phyloP scores from a whole-genome alignment of 2,329 filamentous ascomycete species.

The Colletotrichum sp. region DNA sequence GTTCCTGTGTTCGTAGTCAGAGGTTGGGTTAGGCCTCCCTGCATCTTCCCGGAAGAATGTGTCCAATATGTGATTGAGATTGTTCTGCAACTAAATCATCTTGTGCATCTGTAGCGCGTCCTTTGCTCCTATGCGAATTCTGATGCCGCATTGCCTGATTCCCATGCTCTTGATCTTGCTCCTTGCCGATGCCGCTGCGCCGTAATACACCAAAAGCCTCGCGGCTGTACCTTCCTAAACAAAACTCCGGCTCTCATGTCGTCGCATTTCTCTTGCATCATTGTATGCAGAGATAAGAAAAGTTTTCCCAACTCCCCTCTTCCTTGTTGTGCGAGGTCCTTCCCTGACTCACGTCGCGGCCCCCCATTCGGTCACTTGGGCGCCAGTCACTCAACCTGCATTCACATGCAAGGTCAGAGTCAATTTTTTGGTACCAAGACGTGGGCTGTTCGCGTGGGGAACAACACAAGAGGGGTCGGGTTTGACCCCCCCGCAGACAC shows the following conservation, averaged over 20 bases:
- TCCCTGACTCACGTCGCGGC: conserved; percentile 11
- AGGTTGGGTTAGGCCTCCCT: conserved; percentile 10
- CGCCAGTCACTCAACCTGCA: conserved; percentile 11
- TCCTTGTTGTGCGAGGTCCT: neutral
- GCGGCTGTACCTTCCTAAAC: neutral
- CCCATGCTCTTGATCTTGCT: conserved; percentile 5
- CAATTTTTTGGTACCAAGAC: conserved; percentile 2
- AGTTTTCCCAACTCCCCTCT: neutral
- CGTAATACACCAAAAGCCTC: neutral
- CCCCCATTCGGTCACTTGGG: conserved; percentile 4
- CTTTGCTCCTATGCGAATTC: neutral
- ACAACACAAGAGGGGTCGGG: neutral
- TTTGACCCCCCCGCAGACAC: neutral
- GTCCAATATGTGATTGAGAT: conserved; percentile 8
- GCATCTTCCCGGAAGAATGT: conserved; percentile 1
- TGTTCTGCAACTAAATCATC: conserved; percentile 1
- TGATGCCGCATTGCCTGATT: conserved; percentile 7
- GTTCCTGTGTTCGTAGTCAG: neutral
- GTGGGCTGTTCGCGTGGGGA: conserved; percentile 2
- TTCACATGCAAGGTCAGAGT: conserved; percentile 12
- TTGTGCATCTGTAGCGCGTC: neutral
- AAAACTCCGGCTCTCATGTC: conserved; percentile 1
- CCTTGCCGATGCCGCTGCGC: conserved; percentile 3
- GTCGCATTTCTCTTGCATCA: neutral
- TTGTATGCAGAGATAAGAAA: neutral